phyloP scores from a whole-genome alignment of 2,329 filamentous ascomycete genomes.

The Alternaria dauci region DNA sequence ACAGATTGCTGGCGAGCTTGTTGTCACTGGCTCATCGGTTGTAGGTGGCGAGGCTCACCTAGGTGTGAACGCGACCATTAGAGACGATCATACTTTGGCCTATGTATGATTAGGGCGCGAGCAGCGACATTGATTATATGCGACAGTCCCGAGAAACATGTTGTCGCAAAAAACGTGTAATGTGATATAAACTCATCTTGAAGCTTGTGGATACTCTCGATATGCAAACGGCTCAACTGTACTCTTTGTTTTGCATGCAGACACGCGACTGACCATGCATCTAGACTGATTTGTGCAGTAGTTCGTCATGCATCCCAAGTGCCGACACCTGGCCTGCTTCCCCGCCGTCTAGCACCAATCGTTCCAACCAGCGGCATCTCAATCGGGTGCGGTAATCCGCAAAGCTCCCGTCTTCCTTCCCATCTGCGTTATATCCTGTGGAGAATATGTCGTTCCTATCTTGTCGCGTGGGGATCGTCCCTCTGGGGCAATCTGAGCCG shows the following conservation, averaged over 20 bases:
- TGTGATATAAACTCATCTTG: neutral
- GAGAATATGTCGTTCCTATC: neutral
- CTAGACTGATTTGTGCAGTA: neutral
- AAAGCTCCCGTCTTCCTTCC: neutral
- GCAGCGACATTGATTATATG: neutral
- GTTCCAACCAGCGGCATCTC: neutral
- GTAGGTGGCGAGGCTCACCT: constrained; percentile 71
- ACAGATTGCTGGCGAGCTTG: constrained; percentile 63
- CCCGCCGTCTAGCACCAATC: neutral
- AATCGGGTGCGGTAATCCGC: neutral
- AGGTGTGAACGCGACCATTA: constrained; percentile 70
- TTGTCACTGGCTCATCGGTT: constrained; percentile 77
- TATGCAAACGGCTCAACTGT: neutral
- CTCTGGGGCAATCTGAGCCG: constrained; percentile 11
- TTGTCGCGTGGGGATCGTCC: constrained; percentile 7
- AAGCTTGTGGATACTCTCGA: neutral
- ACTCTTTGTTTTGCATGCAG: neutral
- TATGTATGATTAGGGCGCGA: constrained; percentile 45
- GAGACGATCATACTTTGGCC: constrained; percentile 76
- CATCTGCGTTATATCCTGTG: neutral
- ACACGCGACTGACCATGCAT: neutral
- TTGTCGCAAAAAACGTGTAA: neutral
- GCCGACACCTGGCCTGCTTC: neutral
- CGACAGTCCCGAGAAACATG: neutral
- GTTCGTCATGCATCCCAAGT: neutral